Percentiles rank a stretch among this genome's conserved stretches.
These are phyloP conservation scores for Ogataea hybrid DNA, from an alignment of 1,139 yeast genomes.

Conservation along the genomic window DNA sequence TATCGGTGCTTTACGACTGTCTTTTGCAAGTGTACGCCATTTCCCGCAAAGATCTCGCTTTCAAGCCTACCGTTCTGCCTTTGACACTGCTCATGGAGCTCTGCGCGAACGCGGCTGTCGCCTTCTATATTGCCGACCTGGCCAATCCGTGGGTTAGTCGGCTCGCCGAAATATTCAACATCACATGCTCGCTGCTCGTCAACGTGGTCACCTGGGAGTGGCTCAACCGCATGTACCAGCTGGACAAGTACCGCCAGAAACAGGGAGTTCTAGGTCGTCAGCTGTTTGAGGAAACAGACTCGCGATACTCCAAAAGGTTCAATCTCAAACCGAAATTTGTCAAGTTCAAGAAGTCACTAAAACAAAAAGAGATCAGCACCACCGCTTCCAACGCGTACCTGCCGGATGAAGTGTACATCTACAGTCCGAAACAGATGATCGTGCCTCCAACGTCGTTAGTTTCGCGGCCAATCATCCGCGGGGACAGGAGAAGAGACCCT, in stretches of 20 bases:
- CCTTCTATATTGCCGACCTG: slow-evolving; percentile 76
- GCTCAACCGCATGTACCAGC: slow-evolving; percentile 65
- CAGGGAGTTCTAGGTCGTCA: slow-evolving; percentile 80
- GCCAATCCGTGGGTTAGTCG: slow-evolving; percentile 69
- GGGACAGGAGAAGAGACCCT: slow-evolving; percentile 1
- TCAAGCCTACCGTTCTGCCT: slow-evolving; percentile 45
- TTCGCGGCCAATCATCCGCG: slow-evolving; percentile 24
- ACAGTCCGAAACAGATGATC: slow-evolving; percentile 54
- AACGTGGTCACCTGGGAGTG: slow-evolving; percentile 87
- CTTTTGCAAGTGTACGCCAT: slow-evolving; percentile 59
- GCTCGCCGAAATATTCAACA: slow-evolving; percentile 69
- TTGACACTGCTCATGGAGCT: slow-evolving; percentile 59
- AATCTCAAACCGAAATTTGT: slow-evolving; percentile 15
- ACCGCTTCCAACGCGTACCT: not conserved
- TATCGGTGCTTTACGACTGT: slow-evolving; percentile 70
- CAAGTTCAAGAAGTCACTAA: slow-evolving; percentile 5
- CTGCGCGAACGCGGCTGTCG: slow-evolving; percentile 63
- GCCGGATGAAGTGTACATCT: slow-evolving; percentile 46
- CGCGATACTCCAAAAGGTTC: slow-evolving; percentile 5
- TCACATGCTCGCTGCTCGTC: slow-evolving; percentile 68
- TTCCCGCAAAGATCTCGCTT: slow-evolving; percentile 53
- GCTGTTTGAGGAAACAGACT: slow-evolving; percentile 56
- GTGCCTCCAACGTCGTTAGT: slow-evolving; percentile 25
- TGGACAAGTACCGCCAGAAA: slow-evolving; percentile 66
- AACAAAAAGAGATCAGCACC: not conserved